Evolutionary conservation across 495 filamentous ascomycete species (phyloP), one percentile per base, ranked within the genome.

Genomic region (Astrothelium macrocarpum): DNA sequence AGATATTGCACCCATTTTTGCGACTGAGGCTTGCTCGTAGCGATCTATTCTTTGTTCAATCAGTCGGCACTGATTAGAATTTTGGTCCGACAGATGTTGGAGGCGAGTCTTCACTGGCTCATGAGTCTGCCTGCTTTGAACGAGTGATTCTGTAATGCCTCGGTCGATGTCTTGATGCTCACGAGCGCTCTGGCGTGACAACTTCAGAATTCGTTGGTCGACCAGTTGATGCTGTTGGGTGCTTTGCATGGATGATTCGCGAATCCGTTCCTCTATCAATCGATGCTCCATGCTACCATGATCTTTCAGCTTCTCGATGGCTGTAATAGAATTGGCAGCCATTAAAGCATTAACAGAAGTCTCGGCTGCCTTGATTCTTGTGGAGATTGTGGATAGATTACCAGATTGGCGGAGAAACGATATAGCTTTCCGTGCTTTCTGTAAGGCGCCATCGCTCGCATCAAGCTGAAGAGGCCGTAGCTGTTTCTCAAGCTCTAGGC

Each of bases 301-400:
- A 7, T 56, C 49, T 56, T 56, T 56, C 49, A 56, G 49, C 49
- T 56, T 56, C 29, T 25, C 49, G 49, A 56, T 25, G 49, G 49
- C 49, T 56, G 49, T 56, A 29, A 56, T 56, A 25, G 49, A 26
- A 26, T 56, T n/a, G 25, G 49, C 25, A 56, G 49, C 29, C 20
- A 56, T n/a, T 56, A 56, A 56, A 56, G 49, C 25, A 56, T 56
- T 56, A 56, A 56, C 25, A 26, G 49, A 56, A 29, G 20, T 56
- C 49, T 56, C 49, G 49, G 49, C 49, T 56, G 49, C 49, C 49
- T 56, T 56, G 49, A 56, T 56, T 56, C 49, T 56, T 56, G 49
- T 56, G 49, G 49, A 56, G n/a, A 56, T 29, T 56, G n/a, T 16
- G 49, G 49, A 56, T 56, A 56, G 29, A 25, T 29, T 25, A 56